Conservation (phyloP, 2,329 filamentous ascomycete species). For the Diaporthe sp. region DNA sequence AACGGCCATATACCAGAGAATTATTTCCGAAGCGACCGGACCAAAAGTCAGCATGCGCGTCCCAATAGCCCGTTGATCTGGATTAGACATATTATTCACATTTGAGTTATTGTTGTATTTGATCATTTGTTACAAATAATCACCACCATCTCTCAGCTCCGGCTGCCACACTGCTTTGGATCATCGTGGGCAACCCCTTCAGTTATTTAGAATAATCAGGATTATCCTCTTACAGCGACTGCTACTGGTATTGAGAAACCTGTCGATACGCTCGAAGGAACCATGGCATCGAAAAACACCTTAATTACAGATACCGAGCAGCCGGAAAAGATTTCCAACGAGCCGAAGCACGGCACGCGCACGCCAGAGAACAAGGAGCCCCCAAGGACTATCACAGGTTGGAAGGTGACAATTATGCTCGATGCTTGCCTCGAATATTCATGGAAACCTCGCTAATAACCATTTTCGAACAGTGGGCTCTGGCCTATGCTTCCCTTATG, state of each 20-base stretch:
- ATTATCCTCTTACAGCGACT: not conserved
- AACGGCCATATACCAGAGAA: not conserved
- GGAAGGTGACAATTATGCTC: not conserved
- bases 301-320: not conserved
- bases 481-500: conserved; percentile 25
- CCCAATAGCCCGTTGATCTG: fast-evolving
- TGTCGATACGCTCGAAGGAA: fast-evolving
- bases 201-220: not conserved
- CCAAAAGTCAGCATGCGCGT: not conserved
- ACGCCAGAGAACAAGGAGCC: not conserved
- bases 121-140: not conserved
- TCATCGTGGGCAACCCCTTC: not conserved
- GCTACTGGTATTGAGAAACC: too few relatives aligned
- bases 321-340: not conserved
- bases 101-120: not conserved
- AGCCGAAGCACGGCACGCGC: not conserved
- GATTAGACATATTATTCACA: not conserved
- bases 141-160: too few relatives aligned
- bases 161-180: too few relatives aligned
- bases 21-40: too few relatives aligned
- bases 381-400: not conserved
- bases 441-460: not conserved
- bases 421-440: fast-evolving
- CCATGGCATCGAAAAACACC: too few relatives aligned
- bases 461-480: conserved; percentile 2